Conservation (phyloP, 805 yeast species). For the Ogataea salicorniae region DNA sequence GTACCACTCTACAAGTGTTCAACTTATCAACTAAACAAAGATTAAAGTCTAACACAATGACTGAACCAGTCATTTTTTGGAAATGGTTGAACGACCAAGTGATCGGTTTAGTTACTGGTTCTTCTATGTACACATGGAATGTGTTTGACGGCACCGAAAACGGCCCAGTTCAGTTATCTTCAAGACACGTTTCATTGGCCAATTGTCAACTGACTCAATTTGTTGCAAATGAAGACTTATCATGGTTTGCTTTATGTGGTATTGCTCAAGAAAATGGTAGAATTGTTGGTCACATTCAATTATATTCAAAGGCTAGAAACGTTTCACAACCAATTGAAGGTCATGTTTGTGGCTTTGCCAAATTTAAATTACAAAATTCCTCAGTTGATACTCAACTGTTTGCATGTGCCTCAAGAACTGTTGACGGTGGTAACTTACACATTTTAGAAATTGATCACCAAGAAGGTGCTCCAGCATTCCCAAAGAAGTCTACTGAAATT, state of each 20-base stretch:
- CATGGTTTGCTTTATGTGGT: constrained; percentile 95
- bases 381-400: constrained; percentile 77
- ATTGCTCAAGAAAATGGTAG: constrained; percentile 91
- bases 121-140: constrained; percentile 73
- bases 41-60: constrained; percentile 78
- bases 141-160: constrained; percentile 74
- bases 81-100: constrained; percentile 75
- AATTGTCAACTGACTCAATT: constrained; percentile 88
- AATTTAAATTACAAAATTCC: constrained; percentile 68
- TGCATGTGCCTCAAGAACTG: constrained; percentile 86
- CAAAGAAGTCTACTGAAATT: constrained; percentile 85
- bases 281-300: constrained; percentile 94
- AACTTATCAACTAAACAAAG: constrained; percentile 83
- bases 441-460: constrained; percentile 95
- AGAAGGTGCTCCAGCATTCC: constrained; percentile 74
- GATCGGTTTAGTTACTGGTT: constrained; percentile 80
- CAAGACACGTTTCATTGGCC: constrained; percentile 73
- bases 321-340: constrained; percentile 97
- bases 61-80: constrained; percentile 93
- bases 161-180: constrained; percentile 78
- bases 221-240: constrained; percentile 69
- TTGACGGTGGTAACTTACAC: constrained; percentile 80
- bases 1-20: constrained; percentile 92
- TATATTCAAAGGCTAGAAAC: constrained; percentile 80
- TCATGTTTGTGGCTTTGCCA: constrained; percentile 89